Evolutionary conservation across 1,284 basidiomycete genomes (phyloP).

Genomic region (Megacollybia platyphylla): DNA sequence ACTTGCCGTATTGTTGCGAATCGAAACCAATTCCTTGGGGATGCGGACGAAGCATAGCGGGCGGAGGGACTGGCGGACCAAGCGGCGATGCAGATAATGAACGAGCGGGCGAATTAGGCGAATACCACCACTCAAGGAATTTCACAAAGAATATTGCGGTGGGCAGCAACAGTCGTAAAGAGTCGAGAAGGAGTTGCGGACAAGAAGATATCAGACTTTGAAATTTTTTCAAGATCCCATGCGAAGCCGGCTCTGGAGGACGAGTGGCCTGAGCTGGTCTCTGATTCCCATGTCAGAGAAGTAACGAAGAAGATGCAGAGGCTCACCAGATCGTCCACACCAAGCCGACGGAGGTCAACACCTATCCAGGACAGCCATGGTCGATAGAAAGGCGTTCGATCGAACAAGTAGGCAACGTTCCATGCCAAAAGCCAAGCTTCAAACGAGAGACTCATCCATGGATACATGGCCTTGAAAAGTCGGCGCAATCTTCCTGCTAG

Average conservation of each 20-base stretch:
- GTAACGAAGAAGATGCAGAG: neutral
- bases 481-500: constrained; percentile 36
- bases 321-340: constrained; percentile 64
- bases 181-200: constrained; percentile 58
- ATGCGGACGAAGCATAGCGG: constrained; percentile 62
- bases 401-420: constrained; percentile 89
- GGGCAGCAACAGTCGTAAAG: constrained; percentile 74
- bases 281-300: neutral
- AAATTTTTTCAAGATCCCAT: constrained; percentile 26
- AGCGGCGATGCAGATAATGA: constrained; percentile 45
- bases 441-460: constrained; percentile 66
- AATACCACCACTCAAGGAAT: constrained; percentile 99
- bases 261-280: constrained; percentile 11
- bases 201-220: constrained; percentile 34
- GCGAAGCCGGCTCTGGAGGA: constrained; percentile 13
- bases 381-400: constrained; percentile 77
- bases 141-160: constrained; percentile 94
- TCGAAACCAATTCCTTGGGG: constrained; percentile 51
- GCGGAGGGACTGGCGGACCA: constrained; percentile 64
- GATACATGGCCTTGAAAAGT: constrained; percentile 65
- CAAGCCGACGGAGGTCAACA: constrained; percentile 69
- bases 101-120: constrained; percentile 79
- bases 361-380: constrained; percentile 86
- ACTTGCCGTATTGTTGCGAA: constrained; percentile 59
- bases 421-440: constrained; percentile 76